These are phyloP conservation scores for Cladosporium sp. DNA, from an alignment of 2,329 filamentous ascomycete genomes.

Conservation along the genomic window DNA sequence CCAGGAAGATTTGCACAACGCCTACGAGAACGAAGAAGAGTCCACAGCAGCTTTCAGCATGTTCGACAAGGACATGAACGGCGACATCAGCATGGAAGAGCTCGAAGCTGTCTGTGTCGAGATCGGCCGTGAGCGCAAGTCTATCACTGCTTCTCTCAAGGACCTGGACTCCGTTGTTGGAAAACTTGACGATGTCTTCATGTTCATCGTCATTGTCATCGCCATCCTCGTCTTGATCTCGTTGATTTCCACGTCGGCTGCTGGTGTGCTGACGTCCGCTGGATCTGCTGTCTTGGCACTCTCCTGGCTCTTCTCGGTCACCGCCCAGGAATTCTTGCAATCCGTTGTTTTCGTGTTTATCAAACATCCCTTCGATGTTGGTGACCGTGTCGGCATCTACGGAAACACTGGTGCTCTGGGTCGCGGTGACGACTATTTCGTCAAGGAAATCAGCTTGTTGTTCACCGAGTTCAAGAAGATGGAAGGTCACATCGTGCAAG, in stretches of 20 bases:
- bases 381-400: conserved; percentile 88
- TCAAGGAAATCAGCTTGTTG: conserved; percentile 87
- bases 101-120: conserved; percentile 91
- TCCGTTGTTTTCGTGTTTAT: conserved; percentile 95
- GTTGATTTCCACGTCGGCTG: conserved; percentile 86
- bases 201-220: conserved; percentile 82
- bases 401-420: conserved; percentile 80
- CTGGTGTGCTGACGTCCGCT: conserved; percentile 84
- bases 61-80: conserved; percentile 96
- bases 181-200: conserved; percentile 85
- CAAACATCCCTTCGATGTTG: conserved; percentile 96
- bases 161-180: conserved; percentile 91
- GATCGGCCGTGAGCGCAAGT: conserved; percentile 91
- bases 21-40: conserved; percentile 81
- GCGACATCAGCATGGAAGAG: conserved; percentile 94
- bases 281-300: conserved; percentile 85
- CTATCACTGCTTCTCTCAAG: conserved; percentile 90
- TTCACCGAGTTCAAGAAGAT: conserved; percentile 99
- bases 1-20: conserved; percentile 73
- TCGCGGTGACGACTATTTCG: conserved; percentile 90
- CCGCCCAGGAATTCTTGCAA: conserved; percentile 91
- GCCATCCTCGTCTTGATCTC: conserved; percentile 84
- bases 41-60: conserved; percentile 85
- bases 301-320: conserved; percentile 89
- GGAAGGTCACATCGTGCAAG: conserved; percentile 94